Conservation (phyloP, 2,329 filamentous ascomycete species). For the Phaeosphaeriaceae sp. region DNA sequence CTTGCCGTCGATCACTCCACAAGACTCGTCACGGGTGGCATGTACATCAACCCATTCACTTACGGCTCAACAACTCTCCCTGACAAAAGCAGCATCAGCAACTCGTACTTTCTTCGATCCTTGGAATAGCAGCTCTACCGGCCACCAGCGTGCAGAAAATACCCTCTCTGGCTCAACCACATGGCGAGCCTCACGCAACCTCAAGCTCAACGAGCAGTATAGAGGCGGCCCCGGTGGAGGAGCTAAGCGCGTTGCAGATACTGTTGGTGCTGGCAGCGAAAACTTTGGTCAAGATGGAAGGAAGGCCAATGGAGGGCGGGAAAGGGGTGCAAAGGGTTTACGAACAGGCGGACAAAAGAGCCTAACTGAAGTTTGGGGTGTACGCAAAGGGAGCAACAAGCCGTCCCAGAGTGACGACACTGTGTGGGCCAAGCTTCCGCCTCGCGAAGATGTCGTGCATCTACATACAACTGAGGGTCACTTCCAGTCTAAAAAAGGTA, state of each 20-base stretch:
- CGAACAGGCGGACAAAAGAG: conserved; percentile 54
- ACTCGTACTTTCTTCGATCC: conserved; percentile 61
- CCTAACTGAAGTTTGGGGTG: conserved; percentile 35
- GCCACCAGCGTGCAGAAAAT: conserved; percentile 79
- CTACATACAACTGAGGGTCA: not conserved
- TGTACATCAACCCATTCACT: conserved; percentile 9
- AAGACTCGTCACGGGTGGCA: conserved; percentile 15
- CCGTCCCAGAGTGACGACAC: conserved; percentile 9
- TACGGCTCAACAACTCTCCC: conserved; percentile 4
- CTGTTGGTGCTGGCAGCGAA: conserved; percentile 68
- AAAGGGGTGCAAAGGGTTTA: conserved; percentile 55
- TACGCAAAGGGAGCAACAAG: conserved; percentile 23
- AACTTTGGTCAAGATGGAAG: conserved; percentile 59
- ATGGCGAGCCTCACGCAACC: conserved; percentile 74
- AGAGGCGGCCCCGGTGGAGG: conserved; percentile 63
- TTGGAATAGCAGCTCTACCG: conserved; percentile 76
- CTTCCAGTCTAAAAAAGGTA: conserved; percentile 1
- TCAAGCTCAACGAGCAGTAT: conserved; percentile 76
- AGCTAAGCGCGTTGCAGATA: conserved; percentile 66
- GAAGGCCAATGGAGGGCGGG: conserved; percentile 61
- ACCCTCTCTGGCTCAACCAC: conserved; percentile 65
- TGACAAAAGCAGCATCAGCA: conserved; percentile 18
- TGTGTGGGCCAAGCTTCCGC: not conserved
- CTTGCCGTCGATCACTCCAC: conserved; percentile 20
- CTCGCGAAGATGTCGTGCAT: not conserved